Evolutionary conservation across 129 eudicot genomes (phyloP), one percentile per base, ranked within the genome.

Genomic region (Apium graveolens): DNA sequence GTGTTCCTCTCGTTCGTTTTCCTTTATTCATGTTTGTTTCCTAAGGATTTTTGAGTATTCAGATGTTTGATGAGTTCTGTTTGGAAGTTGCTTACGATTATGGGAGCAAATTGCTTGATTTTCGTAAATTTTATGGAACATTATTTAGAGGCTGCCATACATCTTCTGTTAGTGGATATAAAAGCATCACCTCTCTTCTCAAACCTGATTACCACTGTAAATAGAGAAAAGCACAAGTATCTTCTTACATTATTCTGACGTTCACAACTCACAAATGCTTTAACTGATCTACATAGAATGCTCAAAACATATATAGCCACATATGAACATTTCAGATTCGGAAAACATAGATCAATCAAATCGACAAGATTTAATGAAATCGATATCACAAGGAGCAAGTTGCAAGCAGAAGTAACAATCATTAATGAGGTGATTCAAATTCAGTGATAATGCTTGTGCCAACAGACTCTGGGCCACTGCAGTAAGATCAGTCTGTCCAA

Each of bases 381-480:
- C 65, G n/a, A 24, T 24, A 24, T 55, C 65, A 55, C 65, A 55
- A 24, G 65, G 26, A 55, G 65, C 29, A 55, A 55, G 65, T 55
- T 24, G 65, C 2, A 55, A 55, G 29, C 7, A 11, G 17, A 53
- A 53, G 27, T 51, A 3, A 51, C 10, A 51, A 51, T 18, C 60
- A 51, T 51, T 20, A 51, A 51, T 51, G 60, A 49, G 26, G 8
- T 49, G 57, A 49, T 49, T 49, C 20, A 18, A 17, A 49, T 17
- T 49, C 11, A 5, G 38, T 4, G 73, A 65, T 49, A 49, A 49
- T 68, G 73, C 73, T 68, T 34, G 43, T 14, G 39, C 26, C 27
- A 69, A 69, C 73, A 69, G 43, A 69, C 20, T 69, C n/a, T 69
- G 73, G 43, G 74, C 45, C 74, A 17, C 27, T 38, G 74, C 41